phyloP scores from a whole-genome alignment of 2,329 filamentous ascomycete genomes.

The Myrmaecium sp. region DNA sequence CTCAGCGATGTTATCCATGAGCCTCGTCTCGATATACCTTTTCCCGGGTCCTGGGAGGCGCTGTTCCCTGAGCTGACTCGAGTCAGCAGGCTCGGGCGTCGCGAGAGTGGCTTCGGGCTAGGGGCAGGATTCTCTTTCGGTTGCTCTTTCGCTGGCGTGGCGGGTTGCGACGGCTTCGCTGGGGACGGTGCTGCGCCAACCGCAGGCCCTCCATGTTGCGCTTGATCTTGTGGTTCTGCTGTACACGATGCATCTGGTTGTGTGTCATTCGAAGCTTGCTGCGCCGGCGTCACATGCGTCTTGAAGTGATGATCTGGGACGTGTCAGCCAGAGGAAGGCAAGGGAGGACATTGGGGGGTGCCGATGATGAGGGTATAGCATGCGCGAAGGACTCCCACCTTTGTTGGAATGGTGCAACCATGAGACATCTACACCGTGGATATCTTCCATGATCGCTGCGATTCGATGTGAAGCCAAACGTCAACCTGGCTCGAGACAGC shows the following conservation, averaged over 20 bases:
- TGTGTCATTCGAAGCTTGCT: no score
- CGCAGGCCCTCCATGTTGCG: no score
- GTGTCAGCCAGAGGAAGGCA: no score
- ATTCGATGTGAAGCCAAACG: no score
- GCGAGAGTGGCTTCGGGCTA: conserved; percentile 13
- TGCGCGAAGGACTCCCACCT: conserved; percentile 51
- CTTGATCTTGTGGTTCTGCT: no score
- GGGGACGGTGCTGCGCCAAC: no score
- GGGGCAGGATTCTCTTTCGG: conserved; percentile 1
- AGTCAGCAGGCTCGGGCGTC: conserved; percentile 26
- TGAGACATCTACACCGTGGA: conserved; percentile 71
- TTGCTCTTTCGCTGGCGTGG: no score
- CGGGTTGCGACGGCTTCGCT: conserved; percentile 19
- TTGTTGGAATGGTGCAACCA: conserved; percentile 78
- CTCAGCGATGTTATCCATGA: conserved; percentile 93
- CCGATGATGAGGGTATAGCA: conserved; percentile 18
- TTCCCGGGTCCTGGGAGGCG: conserved; percentile 13
- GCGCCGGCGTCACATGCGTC: no score
- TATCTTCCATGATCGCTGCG: conserved; percentile 61
- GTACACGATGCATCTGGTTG: no score
- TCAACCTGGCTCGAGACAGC: no score
- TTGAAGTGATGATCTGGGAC: no score
- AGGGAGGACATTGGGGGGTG: no score
- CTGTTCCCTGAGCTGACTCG: conserved; percentile 23
- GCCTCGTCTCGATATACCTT: conserved; percentile 37